Percentiles rank a stretch among this genome's conserved stretches.
Evolutionary conservation across 208 protist species (phyloP).

Genomic region (Phytomonas sp.): DNA sequence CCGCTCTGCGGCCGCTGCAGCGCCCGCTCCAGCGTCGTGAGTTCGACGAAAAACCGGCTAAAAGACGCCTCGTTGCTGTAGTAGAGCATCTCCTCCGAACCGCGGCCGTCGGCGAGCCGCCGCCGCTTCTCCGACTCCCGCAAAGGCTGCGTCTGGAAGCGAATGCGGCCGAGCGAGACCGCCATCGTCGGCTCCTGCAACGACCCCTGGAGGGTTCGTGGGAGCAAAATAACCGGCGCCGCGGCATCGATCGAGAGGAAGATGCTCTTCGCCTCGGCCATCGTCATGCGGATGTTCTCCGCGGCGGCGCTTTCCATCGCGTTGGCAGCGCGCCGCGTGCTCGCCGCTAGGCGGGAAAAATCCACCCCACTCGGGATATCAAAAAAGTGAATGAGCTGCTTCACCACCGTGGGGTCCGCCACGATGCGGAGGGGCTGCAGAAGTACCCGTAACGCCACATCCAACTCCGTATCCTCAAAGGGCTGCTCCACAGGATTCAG

Average conservation of each 20-base stretch:
- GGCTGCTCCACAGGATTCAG: conserved; percentile 64
- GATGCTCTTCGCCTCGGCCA: conserved; percentile 50
- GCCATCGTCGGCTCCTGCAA: conserved; percentile 42
- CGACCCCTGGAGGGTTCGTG: conserved; percentile 31
- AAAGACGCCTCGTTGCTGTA: conserved; percentile 63
- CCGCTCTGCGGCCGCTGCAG: conserved; percentile 45
- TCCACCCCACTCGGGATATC: conserved; percentile 48
- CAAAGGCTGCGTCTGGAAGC: conserved; percentile 54
- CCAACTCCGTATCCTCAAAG: conserved; percentile 47
- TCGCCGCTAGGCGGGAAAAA: conserved; percentile 31
- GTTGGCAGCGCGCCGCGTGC: conserved; percentile 34
- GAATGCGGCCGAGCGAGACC: conserved; percentile 61
- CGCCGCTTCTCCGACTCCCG: conserved; percentile 51
- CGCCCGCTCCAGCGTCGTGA: conserved; percentile 56
- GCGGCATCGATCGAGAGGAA: conserved; percentile 64
- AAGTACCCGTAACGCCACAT: conserved; percentile 55
- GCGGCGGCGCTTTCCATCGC: conserved; percentile 51
- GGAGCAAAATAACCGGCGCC: conserved; percentile 67
- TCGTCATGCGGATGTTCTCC: conserved; percentile 47
- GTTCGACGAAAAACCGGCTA: conserved; percentile 66
- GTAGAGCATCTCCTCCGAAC: conserved; percentile 58
- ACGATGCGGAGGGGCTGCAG: conserved; percentile 72
- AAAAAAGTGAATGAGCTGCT: conserved; percentile 54
- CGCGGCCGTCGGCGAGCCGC: conserved; percentile 10
- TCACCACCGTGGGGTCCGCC: conserved; percentile 52